A percentile compares a stretch with the other conserved stretches of the same genome.
Conservation (phyloP, 225 moss, liverwort and hornwort genomes). For the Physcomitrium patens region DNA sequence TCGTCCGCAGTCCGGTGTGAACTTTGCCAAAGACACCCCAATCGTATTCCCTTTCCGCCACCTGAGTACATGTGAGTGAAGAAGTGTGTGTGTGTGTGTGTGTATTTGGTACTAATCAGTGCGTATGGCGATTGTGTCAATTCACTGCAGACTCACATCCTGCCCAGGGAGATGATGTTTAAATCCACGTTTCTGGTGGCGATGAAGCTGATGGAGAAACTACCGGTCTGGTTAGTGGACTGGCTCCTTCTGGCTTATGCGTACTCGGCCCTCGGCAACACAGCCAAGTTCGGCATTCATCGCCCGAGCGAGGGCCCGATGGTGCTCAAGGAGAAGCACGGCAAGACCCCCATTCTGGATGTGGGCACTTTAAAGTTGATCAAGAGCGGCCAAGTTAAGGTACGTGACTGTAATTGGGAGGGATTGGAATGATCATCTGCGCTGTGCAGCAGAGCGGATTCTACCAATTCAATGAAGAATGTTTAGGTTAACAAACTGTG, state of each 20-base stretch:
- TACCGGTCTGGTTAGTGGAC: constrained; percentile 86
- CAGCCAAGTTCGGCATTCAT: constrained; percentile 64
- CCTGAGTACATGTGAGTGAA: too few species aligned
- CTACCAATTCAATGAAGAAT: too few species aligned
- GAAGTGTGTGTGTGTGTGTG: not conserved
- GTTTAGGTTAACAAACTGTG: too few species aligned
- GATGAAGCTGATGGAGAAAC: constrained; percentile 62
- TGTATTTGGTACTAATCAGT: not conserved
- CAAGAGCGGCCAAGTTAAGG: constrained; percentile 82
- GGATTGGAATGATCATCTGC: not conserved
- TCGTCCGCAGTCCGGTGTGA: constrained; percentile 79
- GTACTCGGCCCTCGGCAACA: constrained; percentile 64
- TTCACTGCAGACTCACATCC: constrained; percentile 71
- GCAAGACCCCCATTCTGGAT: constrained; percentile 88
- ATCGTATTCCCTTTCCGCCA: not conserved
- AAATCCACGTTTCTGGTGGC: constrained; percentile 84
- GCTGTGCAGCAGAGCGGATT: not conserved
- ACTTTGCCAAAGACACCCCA: too few species aligned
- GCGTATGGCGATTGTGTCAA: not conserved
- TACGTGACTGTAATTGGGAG: constrained; percentile 1
- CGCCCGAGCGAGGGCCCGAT: constrained; percentile 80
- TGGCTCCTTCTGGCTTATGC: constrained; percentile 72
- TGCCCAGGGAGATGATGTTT: constrained; percentile 84
- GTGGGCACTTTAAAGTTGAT: constrained; percentile 87
- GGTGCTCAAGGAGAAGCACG: constrained; percentile 59